Conservation (phyloP, 1,284 basidiomycete genomes). For the Marasmius fiardii region DNA sequence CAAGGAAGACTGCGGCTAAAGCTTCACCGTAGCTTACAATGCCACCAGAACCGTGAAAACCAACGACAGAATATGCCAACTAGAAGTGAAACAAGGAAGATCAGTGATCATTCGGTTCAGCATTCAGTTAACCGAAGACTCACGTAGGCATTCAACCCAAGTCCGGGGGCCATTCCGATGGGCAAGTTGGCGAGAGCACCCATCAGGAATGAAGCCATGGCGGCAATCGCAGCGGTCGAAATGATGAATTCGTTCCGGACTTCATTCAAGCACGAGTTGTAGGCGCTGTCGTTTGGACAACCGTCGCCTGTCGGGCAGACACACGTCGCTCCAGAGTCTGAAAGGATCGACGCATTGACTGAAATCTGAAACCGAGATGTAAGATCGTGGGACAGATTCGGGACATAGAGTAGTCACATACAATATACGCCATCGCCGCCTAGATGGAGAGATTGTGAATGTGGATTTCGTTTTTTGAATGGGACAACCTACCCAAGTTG, state of each 20-base stretch:
- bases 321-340: constrained; percentile 79
- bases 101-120: background rate
- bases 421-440: constrained; percentile 69
- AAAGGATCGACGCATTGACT: constrained; percentile 78
- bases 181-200: constrained; percentile 83
- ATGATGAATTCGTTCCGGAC: constrained; percentile 74
- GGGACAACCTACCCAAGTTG: constrained; percentile 70
- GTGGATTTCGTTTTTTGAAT: constrained; percentile 3
- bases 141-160: constrained; percentile 84
- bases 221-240: constrained; percentile 74
- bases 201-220: constrained; percentile 79
- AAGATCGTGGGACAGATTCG: constrained; percentile 21
- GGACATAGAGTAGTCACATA: background rate
- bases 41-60: constrained; percentile 70
- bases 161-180: constrained; percentile 76
- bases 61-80: constrained; percentile 89
- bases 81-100: constrained; percentile 25
- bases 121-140: constrained; percentile 23
- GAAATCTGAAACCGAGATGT: constrained; percentile 81
- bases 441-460: constrained; percentile 19
- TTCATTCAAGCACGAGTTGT: constrained; percentile 65
- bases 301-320: constrained; percentile 52
- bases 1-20: constrained; percentile 84
- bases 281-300: constrained; percentile 56
- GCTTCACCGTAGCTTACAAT: constrained; percentile 79